phyloP scores from a whole-genome alignment of 495 filamentous ascomycete genomes.

The Hyaloscypha variabilis region DNA sequence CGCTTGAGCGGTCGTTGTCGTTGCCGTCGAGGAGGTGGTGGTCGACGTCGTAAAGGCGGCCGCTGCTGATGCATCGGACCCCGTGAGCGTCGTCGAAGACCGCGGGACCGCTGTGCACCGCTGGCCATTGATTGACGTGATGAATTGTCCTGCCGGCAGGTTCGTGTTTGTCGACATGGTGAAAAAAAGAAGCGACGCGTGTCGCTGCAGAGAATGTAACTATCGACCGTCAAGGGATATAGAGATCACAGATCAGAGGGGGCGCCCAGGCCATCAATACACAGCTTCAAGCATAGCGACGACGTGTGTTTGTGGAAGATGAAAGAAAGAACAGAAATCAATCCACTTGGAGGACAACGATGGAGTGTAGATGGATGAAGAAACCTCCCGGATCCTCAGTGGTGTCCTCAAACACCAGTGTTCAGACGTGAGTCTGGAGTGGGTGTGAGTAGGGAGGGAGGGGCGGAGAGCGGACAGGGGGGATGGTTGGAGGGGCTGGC shows the following conservation, averaged over 20 bases:
- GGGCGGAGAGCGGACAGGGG: not conserved
- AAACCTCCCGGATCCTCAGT: slow-evolving; percentile 23
- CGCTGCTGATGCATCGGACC: slow-evolving; percentile 12
- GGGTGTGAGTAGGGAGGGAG: slow-evolving; percentile 13
- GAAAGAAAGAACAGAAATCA: slow-evolving; percentile 28
- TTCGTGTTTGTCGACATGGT: slow-evolving; percentile 35
- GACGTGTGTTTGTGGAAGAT: slow-evolving; percentile 25
- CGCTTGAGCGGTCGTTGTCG: slow-evolving; percentile 10
- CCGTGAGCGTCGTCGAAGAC: slow-evolving; percentile 26
- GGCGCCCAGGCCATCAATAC: slow-evolving; percentile 30
- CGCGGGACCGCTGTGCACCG: slow-evolving; percentile 52
- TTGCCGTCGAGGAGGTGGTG: slow-evolving; percentile 27
- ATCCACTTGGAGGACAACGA: slow-evolving; percentile 24
- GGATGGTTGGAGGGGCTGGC: slow-evolving; percentile 10
- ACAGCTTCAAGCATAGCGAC: slow-evolving; percentile 13
- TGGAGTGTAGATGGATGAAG: slow-evolving; percentile 15
- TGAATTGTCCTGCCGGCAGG: slow-evolving; percentile 42
- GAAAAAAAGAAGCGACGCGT: slow-evolving; percentile 27
- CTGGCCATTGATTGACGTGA: slow-evolving; percentile 47
- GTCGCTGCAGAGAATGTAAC: slow-evolving; percentile 26
- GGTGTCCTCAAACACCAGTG: slow-evolving; percentile 30
- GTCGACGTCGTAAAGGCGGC: slow-evolving; percentile 22
- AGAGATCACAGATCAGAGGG: slow-evolving; percentile 23
- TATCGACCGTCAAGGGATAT: slow-evolving; percentile 27
- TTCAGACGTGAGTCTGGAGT: slow-evolving; percentile 23